Percentiles rank a stretch among this genome's conserved stretches.
These are phyloP conservation scores for Aspergillus quadrilineatus DNA, from an alignment of 2,329 filamentous ascomycete species.

Conservation along the genomic window DNA sequence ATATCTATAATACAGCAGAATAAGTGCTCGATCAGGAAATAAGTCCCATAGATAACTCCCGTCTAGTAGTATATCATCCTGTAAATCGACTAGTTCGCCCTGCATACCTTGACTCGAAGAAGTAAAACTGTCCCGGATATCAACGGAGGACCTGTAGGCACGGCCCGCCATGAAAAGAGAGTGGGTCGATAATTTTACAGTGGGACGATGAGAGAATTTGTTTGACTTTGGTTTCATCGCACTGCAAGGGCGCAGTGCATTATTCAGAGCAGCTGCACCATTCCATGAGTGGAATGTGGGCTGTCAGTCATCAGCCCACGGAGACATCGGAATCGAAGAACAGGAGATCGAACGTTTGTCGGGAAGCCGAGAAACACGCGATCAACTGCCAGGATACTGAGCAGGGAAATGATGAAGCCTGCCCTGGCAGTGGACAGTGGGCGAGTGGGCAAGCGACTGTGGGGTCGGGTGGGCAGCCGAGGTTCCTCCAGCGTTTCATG, in stretches of 20 bases:
- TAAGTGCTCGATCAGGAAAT: neutral
- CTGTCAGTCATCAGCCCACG: neutral
- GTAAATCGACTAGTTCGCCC: neutral
- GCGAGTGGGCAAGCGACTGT: no score
- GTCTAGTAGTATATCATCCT: no score
- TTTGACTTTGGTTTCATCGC: neutral
- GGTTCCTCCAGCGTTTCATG: neutral
- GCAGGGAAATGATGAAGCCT: neutral
- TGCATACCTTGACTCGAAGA: neutral
- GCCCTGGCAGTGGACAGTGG: neutral
- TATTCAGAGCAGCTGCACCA: neutral
- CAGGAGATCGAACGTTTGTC: neutral
- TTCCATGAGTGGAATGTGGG: no score
- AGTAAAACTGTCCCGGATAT: neutral
- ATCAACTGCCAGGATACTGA: neutral
- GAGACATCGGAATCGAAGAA: neutral
- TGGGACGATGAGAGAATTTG: neutral
- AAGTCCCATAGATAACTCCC: neutral
- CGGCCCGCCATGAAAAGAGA: neutral
- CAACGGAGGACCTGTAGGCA: neutral
- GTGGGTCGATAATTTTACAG: no score
- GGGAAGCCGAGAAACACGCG: neutral
- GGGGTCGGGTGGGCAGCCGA: neutral
- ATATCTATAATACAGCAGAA: no score
- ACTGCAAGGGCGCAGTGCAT: neutral